Percentiles rank a stretch among this genome's conserved stretches.
These are phyloP conservation scores for Fallopia convolvulus DNA, from an alignment of 148 eudicot genomes.

Conservation along the genomic window DNA sequence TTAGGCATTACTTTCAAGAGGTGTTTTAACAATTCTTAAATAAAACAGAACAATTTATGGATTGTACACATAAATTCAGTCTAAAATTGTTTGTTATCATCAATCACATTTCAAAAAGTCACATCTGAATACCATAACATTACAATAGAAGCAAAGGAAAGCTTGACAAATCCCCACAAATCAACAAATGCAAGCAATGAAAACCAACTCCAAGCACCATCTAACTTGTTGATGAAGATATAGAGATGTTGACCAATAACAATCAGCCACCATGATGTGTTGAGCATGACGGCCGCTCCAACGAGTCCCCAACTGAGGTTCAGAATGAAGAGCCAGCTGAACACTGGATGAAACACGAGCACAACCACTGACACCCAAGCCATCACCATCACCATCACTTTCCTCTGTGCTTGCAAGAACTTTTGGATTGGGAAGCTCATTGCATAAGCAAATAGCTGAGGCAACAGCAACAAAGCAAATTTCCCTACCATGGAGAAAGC, in stretches of 20 bases:
- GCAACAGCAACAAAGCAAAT: slow-evolving; percentile 38
- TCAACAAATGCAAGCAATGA: slow-evolving; percentile 13
- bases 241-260: slow-evolving; percentile 9
- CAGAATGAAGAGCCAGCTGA: slow-evolving; percentile 24
- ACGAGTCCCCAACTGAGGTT: slow-evolving; percentile 12
- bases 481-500: slow-evolving; percentile 14
- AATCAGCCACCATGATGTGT: slow-evolving; percentile 11
- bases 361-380: slow-evolving; percentile 26
- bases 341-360: slow-evolving; percentile 24
- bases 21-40: no score
- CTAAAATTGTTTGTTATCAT: no score
- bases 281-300: slow-evolving; percentile 11
- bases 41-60: no score
- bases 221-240: slow-evolving; percentile 11
- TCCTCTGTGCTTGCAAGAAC: slow-evolving; percentile 47
- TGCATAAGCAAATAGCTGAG: slow-evolving; percentile 40
- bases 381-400: slow-evolving; percentile 24
- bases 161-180: slow-evolving; percentile 9
- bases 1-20: no score
- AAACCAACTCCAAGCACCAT: slow-evolving; percentile 16
- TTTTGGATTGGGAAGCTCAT: slow-evolving; percentile 39
- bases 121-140: slow-evolving; percentile 10
- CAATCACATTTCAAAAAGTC: neutral
- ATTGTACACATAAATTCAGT: no score
- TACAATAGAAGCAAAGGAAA: slow-evolving; percentile 9